These are phyloP conservation scores for Magnusiomyces ingens DNA, from an alignment of 1,139 yeast species.

Conservation along the genomic window DNA sequence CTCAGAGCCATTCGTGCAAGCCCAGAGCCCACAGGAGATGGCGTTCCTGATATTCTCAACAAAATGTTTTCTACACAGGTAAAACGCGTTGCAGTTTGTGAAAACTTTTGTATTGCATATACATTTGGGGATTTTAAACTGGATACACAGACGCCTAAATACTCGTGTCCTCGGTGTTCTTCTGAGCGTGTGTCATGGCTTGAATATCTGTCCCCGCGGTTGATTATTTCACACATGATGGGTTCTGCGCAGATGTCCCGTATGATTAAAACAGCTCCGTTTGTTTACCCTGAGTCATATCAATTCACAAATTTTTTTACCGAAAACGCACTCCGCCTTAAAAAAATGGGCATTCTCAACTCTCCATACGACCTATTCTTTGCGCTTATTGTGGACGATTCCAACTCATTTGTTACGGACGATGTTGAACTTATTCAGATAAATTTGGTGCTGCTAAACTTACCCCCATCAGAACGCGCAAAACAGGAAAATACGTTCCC, in stretches of 20 bases:
- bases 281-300: background rate
- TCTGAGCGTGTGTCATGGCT: background rate
- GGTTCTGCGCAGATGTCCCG: conserved; percentile 2
- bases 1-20: background rate
- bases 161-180: background rate
- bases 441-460: background rate
- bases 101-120: conserved; percentile 2
- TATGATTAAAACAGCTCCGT: background rate
- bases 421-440: conserved; percentile 6
- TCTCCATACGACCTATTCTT: background rate
- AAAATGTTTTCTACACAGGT: background rate
- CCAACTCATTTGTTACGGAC: background rate
- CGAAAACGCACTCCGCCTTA: background rate
- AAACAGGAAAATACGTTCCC: conserved; percentile 3
- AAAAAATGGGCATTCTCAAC: background rate
- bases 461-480: conserved; percentile 1
- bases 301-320: too few relatives aligned
- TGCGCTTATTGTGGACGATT: background rate
- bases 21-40: background rate
- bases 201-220: conserved; percentile 2
- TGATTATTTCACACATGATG: conserved; percentile 1
- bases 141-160: background rate
- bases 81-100: background rate
- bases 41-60: background rate
- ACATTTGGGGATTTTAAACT: background rate